phyloP scores from a whole-genome alignment of 1,284 basidiomycete species.

The Marasmius sp. region DNA sequence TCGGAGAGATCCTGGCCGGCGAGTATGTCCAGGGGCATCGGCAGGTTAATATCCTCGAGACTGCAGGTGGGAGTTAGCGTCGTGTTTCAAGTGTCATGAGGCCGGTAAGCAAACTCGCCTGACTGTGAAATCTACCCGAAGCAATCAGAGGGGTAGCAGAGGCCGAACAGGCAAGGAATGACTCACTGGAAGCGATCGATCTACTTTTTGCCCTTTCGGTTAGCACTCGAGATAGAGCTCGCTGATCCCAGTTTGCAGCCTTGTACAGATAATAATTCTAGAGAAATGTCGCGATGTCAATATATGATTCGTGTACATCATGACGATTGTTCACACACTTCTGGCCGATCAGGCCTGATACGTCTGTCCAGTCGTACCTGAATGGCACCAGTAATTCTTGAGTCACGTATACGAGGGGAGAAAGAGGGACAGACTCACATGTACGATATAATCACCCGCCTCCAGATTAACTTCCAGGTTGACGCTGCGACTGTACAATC shows the following conservation, averaged over 20 bases:
- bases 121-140: slow-evolving; percentile 34
- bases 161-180: neutral
- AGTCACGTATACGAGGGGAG: neutral
- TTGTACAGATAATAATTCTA: slow-evolving; percentile 5
- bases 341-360: neutral
- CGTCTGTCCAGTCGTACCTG: slow-evolving; percentile 11
- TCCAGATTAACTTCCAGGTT: slow-evolving; percentile 28
- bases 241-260: slow-evolving; percentile 14
- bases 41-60: slow-evolving; percentile 23
- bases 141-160: neutral
- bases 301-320: neutral
- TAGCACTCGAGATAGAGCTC: slow-evolving; percentile 23
- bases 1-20: slow-evolving; percentile 38
- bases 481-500: slow-evolving; percentile 25
- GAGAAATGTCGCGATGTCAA: neutral
- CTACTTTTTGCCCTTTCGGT: slow-evolving; percentile 42
- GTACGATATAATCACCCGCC: slow-evolving; percentile 24
- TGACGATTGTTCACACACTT: neutral
- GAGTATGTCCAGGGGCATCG: slow-evolving; percentile 31
- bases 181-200: slow-evolving; percentile 45
- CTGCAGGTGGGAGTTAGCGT: slow-evolving; percentile 15
- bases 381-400: no score
- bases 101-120: slow-evolving; percentile 22
- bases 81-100: neutral
- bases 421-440: slow-evolving; percentile 2